Evolutionary conservation across 441 rosid genomes (phyloP).

Genomic region (Corymbia calophylla): DNA sequence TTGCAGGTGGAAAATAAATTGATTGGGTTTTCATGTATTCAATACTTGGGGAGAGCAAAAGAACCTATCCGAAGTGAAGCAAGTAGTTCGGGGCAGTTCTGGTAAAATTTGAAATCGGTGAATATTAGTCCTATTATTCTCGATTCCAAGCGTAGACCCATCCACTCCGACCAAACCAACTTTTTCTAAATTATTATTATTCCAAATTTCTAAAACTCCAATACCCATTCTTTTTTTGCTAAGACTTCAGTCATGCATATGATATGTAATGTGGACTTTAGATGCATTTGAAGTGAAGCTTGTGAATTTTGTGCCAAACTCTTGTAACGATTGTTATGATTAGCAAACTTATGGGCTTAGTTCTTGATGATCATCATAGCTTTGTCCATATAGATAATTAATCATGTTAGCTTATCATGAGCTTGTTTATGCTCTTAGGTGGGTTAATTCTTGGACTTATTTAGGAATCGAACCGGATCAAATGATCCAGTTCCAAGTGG

Average conservation of each 20-base stretch:
- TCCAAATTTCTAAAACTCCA: neutral
- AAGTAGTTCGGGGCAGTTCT: too few relatives aligned
- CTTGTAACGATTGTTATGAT: neutral
- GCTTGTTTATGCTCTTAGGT: too few relatives aligned
- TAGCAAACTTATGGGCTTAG: rapidly evolving
- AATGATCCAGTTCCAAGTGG: too few relatives aligned
- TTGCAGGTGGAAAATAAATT: neutral
- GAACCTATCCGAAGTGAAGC: too few relatives aligned
- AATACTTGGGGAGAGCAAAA: neutral
- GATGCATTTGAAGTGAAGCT: neutral
- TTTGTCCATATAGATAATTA: rapidly evolving
- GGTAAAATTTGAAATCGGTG: rapidly evolving
- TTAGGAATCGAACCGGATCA: too few relatives aligned
- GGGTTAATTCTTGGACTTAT: too few relatives aligned
- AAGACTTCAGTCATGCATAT: too few relatives aligned
- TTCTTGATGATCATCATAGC: neutral
- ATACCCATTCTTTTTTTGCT: rapidly evolving
- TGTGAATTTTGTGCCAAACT: neutral
- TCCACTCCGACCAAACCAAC: too few relatives aligned
- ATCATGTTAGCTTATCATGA: neutral
- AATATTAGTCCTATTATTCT: neutral
- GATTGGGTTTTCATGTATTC: neutral
- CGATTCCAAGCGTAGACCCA: rapidly evolving
- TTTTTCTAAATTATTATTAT: too few relatives aligned
- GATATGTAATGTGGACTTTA: neutral